phyloP scores from a whole-genome alignment of 2,329 filamentous ascomycete genomes.

The Penicillium sp. region DNA sequence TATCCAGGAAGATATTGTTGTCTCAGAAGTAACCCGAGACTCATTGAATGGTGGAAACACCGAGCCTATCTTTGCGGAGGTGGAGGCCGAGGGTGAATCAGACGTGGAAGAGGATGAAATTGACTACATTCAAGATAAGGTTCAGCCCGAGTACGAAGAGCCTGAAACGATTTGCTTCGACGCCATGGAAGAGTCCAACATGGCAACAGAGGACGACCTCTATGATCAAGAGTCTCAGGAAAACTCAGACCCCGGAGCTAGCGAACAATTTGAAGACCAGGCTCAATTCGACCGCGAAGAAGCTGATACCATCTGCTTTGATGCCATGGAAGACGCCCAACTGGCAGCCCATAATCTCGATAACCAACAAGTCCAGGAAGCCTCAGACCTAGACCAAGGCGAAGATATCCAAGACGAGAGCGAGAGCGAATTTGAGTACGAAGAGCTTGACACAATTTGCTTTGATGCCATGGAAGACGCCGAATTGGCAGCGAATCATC shows the following conservation, averaged over 20 bases:
- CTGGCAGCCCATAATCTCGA: background rate
- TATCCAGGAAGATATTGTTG: background rate
- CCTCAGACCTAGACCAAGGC: background rate
- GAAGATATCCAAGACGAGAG: background rate
- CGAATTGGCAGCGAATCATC: background rate
- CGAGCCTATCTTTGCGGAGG: background rate
- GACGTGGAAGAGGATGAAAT: constrained; percentile 4
- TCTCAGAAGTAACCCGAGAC: background rate
- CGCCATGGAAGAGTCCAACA: background rate
- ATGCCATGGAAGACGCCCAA: constrained; percentile 5
- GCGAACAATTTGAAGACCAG: background rate
- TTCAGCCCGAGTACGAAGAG: constrained; percentile 11
- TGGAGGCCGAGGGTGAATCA: background rate
- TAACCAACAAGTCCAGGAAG: background rate
- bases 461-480: constrained; percentile 6
- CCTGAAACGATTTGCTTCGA: constrained; percentile 10
- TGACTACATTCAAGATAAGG: background rate
- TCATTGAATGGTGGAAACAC: background rate
- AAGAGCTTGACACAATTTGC: constrained; percentile 13
- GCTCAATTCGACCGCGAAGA: constrained; percentile 12
- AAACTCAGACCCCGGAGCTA: background rate
- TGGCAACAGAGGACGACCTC: background rate
- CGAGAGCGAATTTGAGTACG: background rate
- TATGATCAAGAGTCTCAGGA: background rate
- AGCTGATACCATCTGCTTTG: constrained; percentile 9